Conservation (phyloP, 176 grass and related monocot genomes). For the Neostapfia colusana region DNA sequence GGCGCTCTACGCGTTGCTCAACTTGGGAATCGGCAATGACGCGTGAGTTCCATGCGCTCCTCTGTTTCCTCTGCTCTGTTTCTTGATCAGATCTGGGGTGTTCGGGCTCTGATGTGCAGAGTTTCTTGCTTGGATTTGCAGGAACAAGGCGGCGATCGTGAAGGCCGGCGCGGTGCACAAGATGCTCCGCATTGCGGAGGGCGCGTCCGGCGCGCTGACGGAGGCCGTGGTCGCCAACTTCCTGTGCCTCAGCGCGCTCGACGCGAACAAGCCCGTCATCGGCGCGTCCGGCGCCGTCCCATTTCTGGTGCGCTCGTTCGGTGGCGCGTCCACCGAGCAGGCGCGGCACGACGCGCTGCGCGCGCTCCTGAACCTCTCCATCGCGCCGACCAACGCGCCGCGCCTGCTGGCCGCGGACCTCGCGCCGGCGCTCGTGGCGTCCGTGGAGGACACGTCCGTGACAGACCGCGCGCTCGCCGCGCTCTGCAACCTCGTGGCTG, state of each 20-base stretch:
- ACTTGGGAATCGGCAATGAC: conserved; percentile 88
- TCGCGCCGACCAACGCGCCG: conserved; percentile 55
- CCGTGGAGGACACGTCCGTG: conserved; percentile 34
- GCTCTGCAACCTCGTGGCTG: conserved; percentile 75
- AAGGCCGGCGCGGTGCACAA: conserved; percentile 91
- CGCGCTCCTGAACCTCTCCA: conserved; percentile 82
- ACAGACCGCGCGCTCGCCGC: conserved; percentile 70
- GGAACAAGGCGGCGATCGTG: conserved; percentile 93
- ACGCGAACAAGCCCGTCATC: conserved; percentile 79
- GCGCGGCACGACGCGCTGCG: conserved; percentile 69
- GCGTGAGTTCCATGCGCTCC: conserved; percentile 45
- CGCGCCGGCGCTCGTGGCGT: conserved; percentile 43
- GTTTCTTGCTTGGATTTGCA: conserved; percentile 10
- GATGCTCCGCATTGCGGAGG: conserved; percentile 67
- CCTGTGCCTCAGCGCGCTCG: conserved; percentile 88
- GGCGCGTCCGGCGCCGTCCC: conserved; percentile 64
- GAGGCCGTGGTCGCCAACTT: conserved; percentile 84
- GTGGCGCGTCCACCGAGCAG: conserved; percentile 35
- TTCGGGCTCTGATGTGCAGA: background rate
- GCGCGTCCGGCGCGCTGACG: conserved; percentile 13
- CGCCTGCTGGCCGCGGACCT: conserved; percentile 67
- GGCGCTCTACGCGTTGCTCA: conserved; percentile 85
- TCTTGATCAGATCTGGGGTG: conserved; percentile 45
- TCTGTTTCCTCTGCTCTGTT: conserved; percentile 23
- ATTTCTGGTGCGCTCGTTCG: conserved; percentile 56